Conservation (phyloP, 257 asterid species). For the Penstemon barbatus region DNA sequence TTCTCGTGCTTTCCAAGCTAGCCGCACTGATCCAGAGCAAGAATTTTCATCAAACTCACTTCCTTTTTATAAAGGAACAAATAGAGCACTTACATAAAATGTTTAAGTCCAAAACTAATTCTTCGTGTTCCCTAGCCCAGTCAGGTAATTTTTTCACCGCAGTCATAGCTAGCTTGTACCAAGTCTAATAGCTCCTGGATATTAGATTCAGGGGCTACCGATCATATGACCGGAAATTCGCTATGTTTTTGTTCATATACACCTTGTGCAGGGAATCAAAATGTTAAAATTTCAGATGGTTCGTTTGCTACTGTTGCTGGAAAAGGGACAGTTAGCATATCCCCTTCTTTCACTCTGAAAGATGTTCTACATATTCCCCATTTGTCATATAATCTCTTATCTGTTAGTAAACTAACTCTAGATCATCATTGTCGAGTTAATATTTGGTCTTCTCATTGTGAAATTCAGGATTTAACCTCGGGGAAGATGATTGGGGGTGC, state of each 20-base stretch:
- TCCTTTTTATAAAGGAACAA: neutral
- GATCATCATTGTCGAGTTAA: neutral
- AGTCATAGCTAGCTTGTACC: too few species aligned
- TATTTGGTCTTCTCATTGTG: neutral
- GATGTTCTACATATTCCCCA: neutral
- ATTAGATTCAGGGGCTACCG: too few species aligned
- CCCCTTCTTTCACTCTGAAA: neutral
- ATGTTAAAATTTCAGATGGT: neutral
- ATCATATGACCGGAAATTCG: too few species aligned
- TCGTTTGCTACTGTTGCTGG: neutral
- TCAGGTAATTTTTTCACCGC: neutral
- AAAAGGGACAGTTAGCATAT: neutral
- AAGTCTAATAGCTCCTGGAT: too few species aligned
- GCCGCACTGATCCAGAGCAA: neutral
- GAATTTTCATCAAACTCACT: neutral
- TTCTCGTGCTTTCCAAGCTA: neutral
- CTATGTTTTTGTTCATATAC: neutral
- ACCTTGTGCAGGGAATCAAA: neutral
- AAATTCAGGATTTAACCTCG: neutral
- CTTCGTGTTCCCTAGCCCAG: neutral
- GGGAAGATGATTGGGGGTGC: neutral
- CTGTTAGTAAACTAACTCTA: neutral
- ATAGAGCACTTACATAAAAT: neutral
- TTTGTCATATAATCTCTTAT: neutral
- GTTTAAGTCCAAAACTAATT: neutral